These are phyloP conservation scores for Eucommia ulmoides DNA, from an alignment of 257 asterid species.

Conservation along the genomic window DNA sequence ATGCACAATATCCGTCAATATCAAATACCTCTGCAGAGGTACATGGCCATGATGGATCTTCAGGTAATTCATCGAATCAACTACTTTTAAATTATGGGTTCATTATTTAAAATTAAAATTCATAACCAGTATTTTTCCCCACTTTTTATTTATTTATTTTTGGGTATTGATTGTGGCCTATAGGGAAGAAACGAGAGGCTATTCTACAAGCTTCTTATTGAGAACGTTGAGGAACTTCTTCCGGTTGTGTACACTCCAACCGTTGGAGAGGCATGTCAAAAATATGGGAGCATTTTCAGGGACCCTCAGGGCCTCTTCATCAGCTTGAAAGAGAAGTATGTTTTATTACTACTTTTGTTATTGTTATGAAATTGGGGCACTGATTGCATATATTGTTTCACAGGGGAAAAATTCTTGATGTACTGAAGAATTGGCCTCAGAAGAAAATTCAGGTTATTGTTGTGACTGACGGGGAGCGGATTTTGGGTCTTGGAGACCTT, in stretches of 20 bases:
- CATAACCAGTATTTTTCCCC: neutral
- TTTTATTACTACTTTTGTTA: neutral
- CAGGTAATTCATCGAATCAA: too few species aligned
- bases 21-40: conserved; percentile 86
- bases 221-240: conserved; percentile 91
- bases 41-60: conserved; percentile 99
- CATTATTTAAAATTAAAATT: too few species aligned
- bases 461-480: conserved; percentile 95
- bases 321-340: conserved; percentile 90
- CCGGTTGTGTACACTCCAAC: conserved; percentile 99
- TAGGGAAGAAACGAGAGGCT: conserved; percentile 90
- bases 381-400: conserved; percentile 13
- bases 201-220: conserved; percentile 92
- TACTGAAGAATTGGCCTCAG: conserved; percentile 93
- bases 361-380: conserved; percentile 5
- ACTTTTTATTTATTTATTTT: neutral
- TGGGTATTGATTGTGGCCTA: neutral
- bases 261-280: conserved; percentile 98
- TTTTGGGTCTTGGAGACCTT: conserved; percentile 98
- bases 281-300: conserved; percentile 91
- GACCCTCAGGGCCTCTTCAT: conserved; percentile 98
- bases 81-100: too few species aligned
- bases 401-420: conserved; percentile 96
- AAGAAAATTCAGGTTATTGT: conserved; percentile 92
- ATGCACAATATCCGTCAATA: conserved; percentile 86